These are phyloP conservation scores for Torulaspora gathmanii DNA, from an alignment of 805 yeast species.

Conservation along the genomic window DNA sequence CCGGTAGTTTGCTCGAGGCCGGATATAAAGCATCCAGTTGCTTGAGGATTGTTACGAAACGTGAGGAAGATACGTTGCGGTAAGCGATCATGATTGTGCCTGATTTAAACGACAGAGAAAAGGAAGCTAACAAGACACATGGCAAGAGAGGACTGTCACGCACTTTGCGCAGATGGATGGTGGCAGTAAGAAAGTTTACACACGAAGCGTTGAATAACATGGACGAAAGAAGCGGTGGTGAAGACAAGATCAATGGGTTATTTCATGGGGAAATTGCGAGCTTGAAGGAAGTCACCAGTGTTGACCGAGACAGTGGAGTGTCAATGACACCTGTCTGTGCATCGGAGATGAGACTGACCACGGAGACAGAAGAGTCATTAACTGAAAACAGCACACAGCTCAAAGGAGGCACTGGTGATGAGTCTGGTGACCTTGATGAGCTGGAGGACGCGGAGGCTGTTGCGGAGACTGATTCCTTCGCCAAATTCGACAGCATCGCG, in stretches of 20 bases:
- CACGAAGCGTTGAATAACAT: constrained; percentile 23
- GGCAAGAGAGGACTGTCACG: constrained; percentile 9
- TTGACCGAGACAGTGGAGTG: constrained; percentile 17
- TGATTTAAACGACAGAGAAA: not conserved
- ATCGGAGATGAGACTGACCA: constrained; percentile 27
- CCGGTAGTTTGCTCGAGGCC: not conserved
- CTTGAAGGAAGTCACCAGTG: constrained; percentile 2
- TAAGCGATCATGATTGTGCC: not conserved
- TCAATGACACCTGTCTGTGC: constrained; percentile 13
- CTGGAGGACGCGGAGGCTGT: constrained; percentile 18
- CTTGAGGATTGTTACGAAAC: not conserved
- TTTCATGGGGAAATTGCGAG: constrained; percentile 12
- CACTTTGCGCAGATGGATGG: constrained; percentile 25
- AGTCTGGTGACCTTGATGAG: constrained; percentile 4
- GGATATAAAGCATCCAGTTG: not conserved
- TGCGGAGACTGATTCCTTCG: constrained; percentile 22
- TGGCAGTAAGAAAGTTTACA: constrained; percentile 19
- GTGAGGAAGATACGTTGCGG: not conserved
- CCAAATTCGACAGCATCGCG: constrained; percentile 32
- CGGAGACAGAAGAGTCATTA: constrained; percentile 19
- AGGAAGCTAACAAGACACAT: not conserved
- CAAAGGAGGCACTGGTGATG: not conserved
- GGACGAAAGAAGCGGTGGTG: constrained; percentile 12
- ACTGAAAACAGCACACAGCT: constrained; percentile 7
- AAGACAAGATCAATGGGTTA: constrained; percentile 22